Percentiles rank a stretch among this genome's conserved stretches.
These are phyloP conservation scores for Tolypocladium guangdongense DNA, from an alignment of 2,329 filamentous ascomycete species.

Conservation along the genomic window DNA sequence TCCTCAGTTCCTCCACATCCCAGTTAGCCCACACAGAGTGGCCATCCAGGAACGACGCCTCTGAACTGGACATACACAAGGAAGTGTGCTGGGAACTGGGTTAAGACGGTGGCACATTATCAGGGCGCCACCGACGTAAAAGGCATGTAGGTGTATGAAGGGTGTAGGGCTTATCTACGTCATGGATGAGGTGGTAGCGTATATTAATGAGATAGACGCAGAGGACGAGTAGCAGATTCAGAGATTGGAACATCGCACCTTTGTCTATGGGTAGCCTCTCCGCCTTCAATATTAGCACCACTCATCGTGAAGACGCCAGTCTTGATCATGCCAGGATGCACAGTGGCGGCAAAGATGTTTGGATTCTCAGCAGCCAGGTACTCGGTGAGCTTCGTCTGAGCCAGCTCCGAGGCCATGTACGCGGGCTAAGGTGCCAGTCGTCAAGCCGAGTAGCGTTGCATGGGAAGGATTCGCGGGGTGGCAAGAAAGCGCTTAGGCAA, in stretches of 20 bases:
- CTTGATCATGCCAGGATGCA: background rate
- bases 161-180: background rate
- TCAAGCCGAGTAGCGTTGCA: background rate
- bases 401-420: background rate
- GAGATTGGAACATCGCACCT: background rate
- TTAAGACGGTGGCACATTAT: background rate
- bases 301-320: background rate
- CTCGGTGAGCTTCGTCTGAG: background rate
- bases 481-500: background rate
- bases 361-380: background rate
- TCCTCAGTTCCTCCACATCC: background rate
- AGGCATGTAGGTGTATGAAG: background rate
- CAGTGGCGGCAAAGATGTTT: background rate
- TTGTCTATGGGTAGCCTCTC: background rate
- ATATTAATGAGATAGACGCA: background rate
- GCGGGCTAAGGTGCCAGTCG: background rate
- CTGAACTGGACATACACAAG: background rate
- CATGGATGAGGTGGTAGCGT: background rate
- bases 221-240: background rate
- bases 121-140: background rate
- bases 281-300: background rate
- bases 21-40: background rate
- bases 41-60: background rate
- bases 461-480: background rate
- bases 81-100: background rate